Base-by-base conservation (phyloP, 1,284 basidiomycete genomes). In the Pascua sp. region DNA sequence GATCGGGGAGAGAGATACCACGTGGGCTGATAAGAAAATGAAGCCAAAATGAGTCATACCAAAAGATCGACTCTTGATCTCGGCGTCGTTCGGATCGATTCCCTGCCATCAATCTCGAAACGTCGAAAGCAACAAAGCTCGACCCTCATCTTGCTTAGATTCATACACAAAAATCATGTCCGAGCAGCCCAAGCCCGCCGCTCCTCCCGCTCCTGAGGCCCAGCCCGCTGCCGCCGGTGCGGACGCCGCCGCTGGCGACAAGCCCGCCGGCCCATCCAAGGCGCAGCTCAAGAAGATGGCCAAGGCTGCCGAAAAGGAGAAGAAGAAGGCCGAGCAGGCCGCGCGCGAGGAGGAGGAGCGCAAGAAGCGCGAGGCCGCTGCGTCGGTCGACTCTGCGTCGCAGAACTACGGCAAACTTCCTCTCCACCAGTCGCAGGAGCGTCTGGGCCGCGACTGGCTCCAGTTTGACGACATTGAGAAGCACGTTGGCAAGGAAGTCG, bases 201-300 rank as follows among this genome's bases (percentile, higher is more conserved):
- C 24, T 32, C 36, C 52, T 39, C 56, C 57, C 38, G 57, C 51
- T 12, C 45, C 52, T 8, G 44, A 45, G 13, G 55, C 55, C 12
- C 43, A 55, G n/a, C 47, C 57, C 15, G 41, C 59, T 16, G 57
- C 56, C 36, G 45, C 55, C 42, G 53, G 57, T 2, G 56, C 54
- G 8, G 46, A 40, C 16, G 56, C 60, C 49, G 62, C 53, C 39
- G 60, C 55, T 15, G 62, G 49, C 4, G 61, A 41, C 16, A 64
- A 60, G 40, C 53, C 71, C 48, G 63, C 67, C 53, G 73, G 71
- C 37, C 87, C 88, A 8, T 87, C 88, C 58, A 97, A 97, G 80
- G 91, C 83, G 72, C 92, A 95, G 70, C 79, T 93, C 63, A 98
- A 98, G 81, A 96, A 94, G 80, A 84, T 86, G 39, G 90, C 89